Evolutionary conservation across 2,329 filamentous ascomycete genomes (phyloP).

Genomic region (Stenocarpella maydis): DNA sequence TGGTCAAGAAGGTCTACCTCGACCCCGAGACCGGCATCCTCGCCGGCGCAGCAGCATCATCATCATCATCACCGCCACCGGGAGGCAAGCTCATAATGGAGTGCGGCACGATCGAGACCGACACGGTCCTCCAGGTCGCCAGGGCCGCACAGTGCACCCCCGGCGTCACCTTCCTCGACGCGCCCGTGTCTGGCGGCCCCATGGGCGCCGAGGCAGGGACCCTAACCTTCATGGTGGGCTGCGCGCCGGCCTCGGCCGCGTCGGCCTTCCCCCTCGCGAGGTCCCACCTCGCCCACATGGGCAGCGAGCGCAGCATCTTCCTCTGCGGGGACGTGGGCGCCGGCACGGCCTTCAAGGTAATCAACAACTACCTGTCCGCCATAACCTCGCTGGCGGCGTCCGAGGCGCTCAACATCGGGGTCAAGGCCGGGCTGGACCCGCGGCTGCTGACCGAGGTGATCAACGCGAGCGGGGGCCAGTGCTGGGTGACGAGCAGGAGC

Average conservation of each 20-base stretch:
- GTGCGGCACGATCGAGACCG: slow-evolving; percentile 44
- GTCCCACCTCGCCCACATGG: slow-evolving; percentile 67
- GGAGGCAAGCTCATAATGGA: slow-evolving; percentile 43
- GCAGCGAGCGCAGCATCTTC: slow-evolving; percentile 55
- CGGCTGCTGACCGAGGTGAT: slow-evolving; percentile 69
- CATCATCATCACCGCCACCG: slow-evolving; percentile 32
- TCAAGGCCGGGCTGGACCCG: slow-evolving; percentile 48
- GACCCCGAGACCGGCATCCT: slow-evolving; percentile 45
- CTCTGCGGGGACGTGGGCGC: slow-evolving; percentile 69
- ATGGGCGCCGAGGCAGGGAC: slow-evolving; percentile 46
- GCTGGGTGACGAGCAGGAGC: slow-evolving; percentile 45
- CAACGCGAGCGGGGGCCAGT: slow-evolving; percentile 70
- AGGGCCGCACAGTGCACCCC: slow-evolving; percentile 58
- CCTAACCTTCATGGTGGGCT: slow-evolving; percentile 49
- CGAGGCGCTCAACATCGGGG: slow-evolving; percentile 50
- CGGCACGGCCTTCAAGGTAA: slow-evolving; percentile 74
- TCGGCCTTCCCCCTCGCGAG: slow-evolving; percentile 63
- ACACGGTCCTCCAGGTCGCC: slow-evolving; percentile 60
- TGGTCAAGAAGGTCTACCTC: slow-evolving; percentile 49
- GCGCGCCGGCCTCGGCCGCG: slow-evolving; percentile 47
- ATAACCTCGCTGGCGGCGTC: slow-evolving; percentile 66
- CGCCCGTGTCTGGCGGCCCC: slow-evolving; percentile 48
- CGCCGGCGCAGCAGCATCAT: slow-evolving; percentile 40
- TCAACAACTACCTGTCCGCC: slow-evolving; percentile 77
- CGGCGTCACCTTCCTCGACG: slow-evolving; percentile 44